Evolutionary conservation across 1,139 yeast genomes (phyloP), one percentile per base, ranked within the genome.

Genomic region (Sugiyamaella grinbergsii): DNA sequence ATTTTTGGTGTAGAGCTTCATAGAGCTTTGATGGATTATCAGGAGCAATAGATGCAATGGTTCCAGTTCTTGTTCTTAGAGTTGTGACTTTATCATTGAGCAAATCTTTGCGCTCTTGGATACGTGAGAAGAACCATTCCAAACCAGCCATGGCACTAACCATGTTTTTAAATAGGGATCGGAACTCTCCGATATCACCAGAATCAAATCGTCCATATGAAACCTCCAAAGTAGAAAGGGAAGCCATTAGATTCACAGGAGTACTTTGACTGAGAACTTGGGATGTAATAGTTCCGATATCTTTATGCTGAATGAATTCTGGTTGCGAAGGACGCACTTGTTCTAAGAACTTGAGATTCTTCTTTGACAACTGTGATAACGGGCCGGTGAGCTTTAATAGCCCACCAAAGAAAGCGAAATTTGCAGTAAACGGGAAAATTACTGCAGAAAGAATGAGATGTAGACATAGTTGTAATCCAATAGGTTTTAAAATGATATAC

Each of bases 341-440:
- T 6, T 39, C 18, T 16, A 59, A 51, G 31, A 55, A 37, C 18
- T 47, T 46, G n/a, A 56, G 43, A 28, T 64, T 51, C 8, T 50
- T 41, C 19, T 47, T 52, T 8, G 58, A 46, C 8, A 57, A 40
- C 5, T 42, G 49, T 8, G 43, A 26, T 22, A 61, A 31, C 2
- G 52, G 45, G 10, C 37, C 39, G 18, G 61, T 40, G 5, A 61
- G 53, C 5, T 42, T 51, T 6, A 54, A 15, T 2, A 51, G 44
- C 8, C 57, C 55, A 8, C 46, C 54, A 20, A 61, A 57, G 38
- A 58, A 58, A 18, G 58, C 56, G 38, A 37, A 54, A 42, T 53
- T 61, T 1, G 70, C 62, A 0, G 69, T 59, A 11, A 54, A 53
- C 4, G 71, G 71, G 45, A 61, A 61, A 4, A 66, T 47, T 1